phyloP scores from a whole-genome alignment of 805 yeast species.

The Candida dajiaensis region DNA sequence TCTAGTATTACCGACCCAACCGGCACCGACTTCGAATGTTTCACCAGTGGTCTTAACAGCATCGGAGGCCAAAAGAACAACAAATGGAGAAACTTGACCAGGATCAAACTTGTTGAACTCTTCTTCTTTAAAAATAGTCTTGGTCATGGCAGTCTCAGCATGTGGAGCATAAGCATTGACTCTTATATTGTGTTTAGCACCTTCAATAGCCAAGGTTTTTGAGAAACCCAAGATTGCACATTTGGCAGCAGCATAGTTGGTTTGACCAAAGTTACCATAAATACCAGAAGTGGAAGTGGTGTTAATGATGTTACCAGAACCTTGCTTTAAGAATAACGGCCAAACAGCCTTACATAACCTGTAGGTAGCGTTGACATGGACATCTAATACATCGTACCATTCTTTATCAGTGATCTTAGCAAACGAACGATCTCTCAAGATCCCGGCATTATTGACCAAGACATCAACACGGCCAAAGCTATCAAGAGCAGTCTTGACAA shows the following conservation, averaged over 20 bases:
- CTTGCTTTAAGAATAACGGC: constrained; percentile 80
- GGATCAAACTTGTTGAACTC: constrained; percentile 85
- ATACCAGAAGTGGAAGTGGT: constrained; percentile 95
- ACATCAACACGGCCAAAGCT: constrained; percentile 81
- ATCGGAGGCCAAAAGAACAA: constrained; percentile 74
- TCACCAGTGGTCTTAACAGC: constrained; percentile 67
- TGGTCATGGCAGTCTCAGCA: constrained; percentile 97
- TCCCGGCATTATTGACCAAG: constrained; percentile 91
- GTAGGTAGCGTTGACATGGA: constrained; percentile 79
- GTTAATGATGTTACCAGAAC: constrained; percentile 77
- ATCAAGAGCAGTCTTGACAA: constrained; percentile 70
- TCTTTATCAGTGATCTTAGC: constrained; percentile 76
- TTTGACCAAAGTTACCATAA: constrained; percentile 96
- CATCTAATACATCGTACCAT: constrained; percentile 76
- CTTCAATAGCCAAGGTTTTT: constrained; percentile 85
- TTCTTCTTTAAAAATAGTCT: constrained; percentile 71
- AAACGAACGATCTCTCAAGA: constrained; percentile 84
- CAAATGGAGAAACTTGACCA: constrained; percentile 83
- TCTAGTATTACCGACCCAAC: constrained; percentile 92
- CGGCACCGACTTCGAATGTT: constrained; percentile 90
- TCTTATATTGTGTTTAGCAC: constrained; percentile 67
- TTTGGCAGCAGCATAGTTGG: constrained; percentile 93
- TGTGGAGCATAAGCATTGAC: constrained; percentile 92
- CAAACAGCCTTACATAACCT: constrained; percentile 83
- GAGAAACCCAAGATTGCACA: constrained; percentile 83